Percentiles rank a stretch among this genome's conserved stretches.
Evolutionary conservation across 495 filamentous ascomycete species (phyloP).

Genomic region (Hypoxylon crocopeplum): DNA sequence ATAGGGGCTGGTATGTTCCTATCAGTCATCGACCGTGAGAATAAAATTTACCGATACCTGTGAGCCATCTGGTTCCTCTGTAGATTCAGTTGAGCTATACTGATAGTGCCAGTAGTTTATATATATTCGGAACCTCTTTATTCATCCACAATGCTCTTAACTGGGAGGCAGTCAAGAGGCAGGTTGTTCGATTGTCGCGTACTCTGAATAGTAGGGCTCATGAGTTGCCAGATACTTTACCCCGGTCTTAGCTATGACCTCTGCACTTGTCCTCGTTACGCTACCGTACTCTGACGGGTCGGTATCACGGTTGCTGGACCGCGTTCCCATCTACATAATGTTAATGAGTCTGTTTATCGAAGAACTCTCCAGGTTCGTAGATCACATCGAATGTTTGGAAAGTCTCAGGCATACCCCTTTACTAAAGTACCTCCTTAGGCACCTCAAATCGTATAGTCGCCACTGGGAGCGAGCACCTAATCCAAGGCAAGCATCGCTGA

Average conservation of each 20-base stretch:
- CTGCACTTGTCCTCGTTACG: neutral
- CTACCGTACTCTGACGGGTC: slow-evolving; percentile 8
- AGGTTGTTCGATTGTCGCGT: neutral
- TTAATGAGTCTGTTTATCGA: slow-evolving; percentile 19
- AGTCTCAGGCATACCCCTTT: slow-evolving; percentile 1
- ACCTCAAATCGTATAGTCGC: neutral
- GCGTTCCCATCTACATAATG: slow-evolving; percentile 11
- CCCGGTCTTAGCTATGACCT: slow-evolving; percentile 6
- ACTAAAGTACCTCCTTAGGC: too few relatives aligned
- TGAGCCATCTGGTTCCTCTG: slow-evolving; percentile 26
- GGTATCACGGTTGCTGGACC: slow-evolving; percentile 3
- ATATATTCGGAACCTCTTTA: slow-evolving; percentile 14
- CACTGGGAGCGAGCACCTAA: slow-evolving; percentile 4
- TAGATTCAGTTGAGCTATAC: slow-evolving; percentile 14
- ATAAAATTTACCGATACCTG: slow-evolving; percentile 38
- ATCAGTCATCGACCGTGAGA: slow-evolving; percentile 33
- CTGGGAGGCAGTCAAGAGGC: slow-evolving; percentile 16
- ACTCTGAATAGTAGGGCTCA: slow-evolving; percentile 3
- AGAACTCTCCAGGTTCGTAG: slow-evolving; percentile 25
- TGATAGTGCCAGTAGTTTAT: slow-evolving; percentile 16
- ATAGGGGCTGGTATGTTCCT: slow-evolving; percentile 43
- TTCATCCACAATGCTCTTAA: slow-evolving; percentile 13
- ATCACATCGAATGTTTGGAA: neutral
- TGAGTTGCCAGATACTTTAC: slow-evolving; percentile 10
- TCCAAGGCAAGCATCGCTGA: too few relatives aligned